These are phyloP conservation scores for Pascua guehoae DNA, from an alignment of 1,284 basidiomycete genomes.

Conservation along the genomic window DNA sequence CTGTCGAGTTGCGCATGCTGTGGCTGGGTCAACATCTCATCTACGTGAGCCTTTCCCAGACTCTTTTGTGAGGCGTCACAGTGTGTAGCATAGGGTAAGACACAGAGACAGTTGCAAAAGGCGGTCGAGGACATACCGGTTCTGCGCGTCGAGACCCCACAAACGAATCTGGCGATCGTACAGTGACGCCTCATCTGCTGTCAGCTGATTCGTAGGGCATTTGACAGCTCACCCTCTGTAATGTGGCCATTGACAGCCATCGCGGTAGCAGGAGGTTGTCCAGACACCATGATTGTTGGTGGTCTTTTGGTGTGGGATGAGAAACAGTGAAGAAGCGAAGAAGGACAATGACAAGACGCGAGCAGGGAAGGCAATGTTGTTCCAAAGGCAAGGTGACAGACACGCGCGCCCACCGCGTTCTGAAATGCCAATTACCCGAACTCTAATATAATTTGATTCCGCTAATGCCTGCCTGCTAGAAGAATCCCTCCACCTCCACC, in stretches of 20 bases:
- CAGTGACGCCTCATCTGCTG: constrained; percentile 71
- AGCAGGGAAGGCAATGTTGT: no score
- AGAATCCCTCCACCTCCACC: constrained; percentile 4
- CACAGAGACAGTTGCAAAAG: background rate
- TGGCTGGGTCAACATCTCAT: constrained; percentile 1
- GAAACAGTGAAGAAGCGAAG: no score
- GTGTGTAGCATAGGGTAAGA: background rate
- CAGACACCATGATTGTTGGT: background rate
- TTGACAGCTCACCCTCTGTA: constrained; percentile 35
- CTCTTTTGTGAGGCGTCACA: background rate
- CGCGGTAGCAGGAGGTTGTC: background rate
- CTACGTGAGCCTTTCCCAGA: background rate
- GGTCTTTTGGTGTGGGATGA: no score
- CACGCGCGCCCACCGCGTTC: no score
- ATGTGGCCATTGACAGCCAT: constrained; percentile 24
- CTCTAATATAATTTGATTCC: constrained; percentile 1
- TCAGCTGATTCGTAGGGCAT: constrained; percentile 1
- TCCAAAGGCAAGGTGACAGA: no score
- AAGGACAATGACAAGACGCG: no score
- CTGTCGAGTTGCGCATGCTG: constrained; percentile 90
- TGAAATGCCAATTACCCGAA: background rate
- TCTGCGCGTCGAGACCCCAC: constrained; percentile 97
- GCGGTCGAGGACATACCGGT: constrained; percentile 58
- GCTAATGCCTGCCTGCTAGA: background rate
- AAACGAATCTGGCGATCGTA: constrained; percentile 97